Evolutionary conservation across 257 asterid genomes (phyloP), one percentile per base, ranked within the genome.

Genomic region (Solanum clarkiae): DNA sequence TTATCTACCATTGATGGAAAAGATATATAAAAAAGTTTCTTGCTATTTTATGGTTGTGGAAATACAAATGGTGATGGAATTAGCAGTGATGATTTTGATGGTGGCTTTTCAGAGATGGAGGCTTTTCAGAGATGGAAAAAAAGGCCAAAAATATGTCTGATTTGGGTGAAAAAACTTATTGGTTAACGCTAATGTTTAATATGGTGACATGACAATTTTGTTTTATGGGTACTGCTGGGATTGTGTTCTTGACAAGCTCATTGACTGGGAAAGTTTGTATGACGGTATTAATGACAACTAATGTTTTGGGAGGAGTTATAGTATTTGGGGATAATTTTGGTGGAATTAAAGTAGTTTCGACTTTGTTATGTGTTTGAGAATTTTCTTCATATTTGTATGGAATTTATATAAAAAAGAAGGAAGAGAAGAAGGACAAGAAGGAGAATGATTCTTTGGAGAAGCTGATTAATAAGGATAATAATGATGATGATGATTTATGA

Each of bases 221-320:
- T 80, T 95, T 95, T 87, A 44, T 95, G 93, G 97, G 98, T 17
- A 95, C 98, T 0, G 95, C 98, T 1, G 98, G 95, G 6, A 90
- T 94, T 92, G 93, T 95, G 69, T 95, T 95, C 84, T 14, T 95
- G 84, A 94, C 97, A 66, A 88, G 97, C 83, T 93, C 97, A 60
- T 56, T 95, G 83, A 95, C 94, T 0, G 91, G 98, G 0, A 95
- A 96, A 88, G 87, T 93, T 1, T 94, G 97, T 92, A 90, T 89
- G 97, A 94, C 96, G 71, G 98, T 96, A 79, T 74, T 94, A 55
- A 32, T 91, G 91, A 92, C 88, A 1, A 69, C 85, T 36, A 95
- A 95, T n/a, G 95, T 95, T 0, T n/a, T 88, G 10, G 91, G 90
- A 0, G 98, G 98, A 0, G 97, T 94, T 53, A 82, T 86, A 85